These are phyloP conservation scores for Metschnikowia gelsemii DNA, from an alignment of 805 yeast genomes.

Conservation along the genomic window DNA sequence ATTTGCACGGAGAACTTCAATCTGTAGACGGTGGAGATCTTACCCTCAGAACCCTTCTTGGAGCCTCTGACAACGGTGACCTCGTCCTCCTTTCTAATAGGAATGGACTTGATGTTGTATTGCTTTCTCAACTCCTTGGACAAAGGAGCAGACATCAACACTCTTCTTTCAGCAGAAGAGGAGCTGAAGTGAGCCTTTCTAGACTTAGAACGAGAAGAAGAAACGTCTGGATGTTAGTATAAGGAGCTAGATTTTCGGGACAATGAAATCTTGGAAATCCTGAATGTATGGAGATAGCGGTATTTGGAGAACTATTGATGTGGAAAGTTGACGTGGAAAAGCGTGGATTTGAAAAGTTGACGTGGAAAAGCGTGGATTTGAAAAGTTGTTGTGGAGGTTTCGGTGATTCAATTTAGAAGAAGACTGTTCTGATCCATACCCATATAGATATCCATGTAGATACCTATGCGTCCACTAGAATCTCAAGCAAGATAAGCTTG, in stretches of 20 bases:
- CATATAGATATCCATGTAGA: too few species aligned
- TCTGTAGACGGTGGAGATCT: conserved; percentile 97
- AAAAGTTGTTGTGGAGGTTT: too few species aligned
- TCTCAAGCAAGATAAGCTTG: too few species aligned
- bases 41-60: conserved; percentile 99
- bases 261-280: too few species aligned
- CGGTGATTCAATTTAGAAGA: too few species aligned
- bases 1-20: conserved; percentile 94
- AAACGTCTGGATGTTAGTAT: conserved; percentile 75
- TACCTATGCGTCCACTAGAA: too few species aligned
- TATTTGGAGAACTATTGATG: too few species aligned
- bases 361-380: too few species aligned
- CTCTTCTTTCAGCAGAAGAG: conserved; percentile 94
- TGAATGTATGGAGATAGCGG: too few species aligned
- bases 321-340: too few species aligned
- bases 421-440: too few species aligned
- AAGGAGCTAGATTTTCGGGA: not conserved
- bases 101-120: conserved; percentile 93
- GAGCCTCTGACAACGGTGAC: conserved; percentile 97
- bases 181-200: conserved; percentile 99
- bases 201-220: conserved; percentile 98
- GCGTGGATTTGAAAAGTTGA: too few species aligned
- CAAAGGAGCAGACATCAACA: conserved; percentile 94
- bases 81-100: conserved; percentile 97
- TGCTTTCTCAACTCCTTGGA: conserved; percentile 98